Evolutionary conservation across 208 protist genomes (phyloP), one percentile per base, ranked within the genome.

Genomic region (Leptomonas pyrrhocoris): DNA sequence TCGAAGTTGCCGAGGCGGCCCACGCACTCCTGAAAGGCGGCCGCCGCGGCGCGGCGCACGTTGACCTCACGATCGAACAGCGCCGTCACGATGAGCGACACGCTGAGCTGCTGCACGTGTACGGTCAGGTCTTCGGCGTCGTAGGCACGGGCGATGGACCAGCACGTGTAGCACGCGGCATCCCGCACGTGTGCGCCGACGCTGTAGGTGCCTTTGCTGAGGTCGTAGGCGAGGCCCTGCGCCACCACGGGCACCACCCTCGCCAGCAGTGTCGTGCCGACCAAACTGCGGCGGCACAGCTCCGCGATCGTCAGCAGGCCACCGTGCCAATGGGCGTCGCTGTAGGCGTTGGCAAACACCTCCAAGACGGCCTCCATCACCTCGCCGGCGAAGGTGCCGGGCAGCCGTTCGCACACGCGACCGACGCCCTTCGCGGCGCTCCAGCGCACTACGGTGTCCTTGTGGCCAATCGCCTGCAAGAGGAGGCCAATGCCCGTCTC

Each of bases 71-170:
- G 88, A 72, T 98, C 96, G 54, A 96, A 97, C 16, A 96, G 66
- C 0, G 94, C 82, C 2, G 89, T 86, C 7, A 95, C 81, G 40
- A 98, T 77, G 45, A 98, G 84, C 18, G 74, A 70, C 2, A 73
- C 74, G 57, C 88, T 89, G 19, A 98, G 80, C 40, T 74, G 49
- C 34, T 84, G 70, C 30, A 98, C 92, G 76, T 98, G 86, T 43
- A 68, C 59, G 45, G 79, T 67, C 36, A 99, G 83, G 57, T 98
- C 86, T 0, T 55, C 54, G 12, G 96, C 86, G 53, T 96, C 91
- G 83, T 99, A 99, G 9, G 98, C 97, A 54, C 98, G 90, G 9
- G 98, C 98, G 30, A 99, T 95, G 30, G 98, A 98, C 98, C 99
- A 99, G 79, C 90, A 97, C 2, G 98, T 89, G 84, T 99, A 99